A percentile compares a stretch with the other conserved stretches of the same genome.
Evolutionary conservation across 2,329 filamentous ascomycete genomes (phyloP).

Genomic region (Cercospora sp.): DNA sequence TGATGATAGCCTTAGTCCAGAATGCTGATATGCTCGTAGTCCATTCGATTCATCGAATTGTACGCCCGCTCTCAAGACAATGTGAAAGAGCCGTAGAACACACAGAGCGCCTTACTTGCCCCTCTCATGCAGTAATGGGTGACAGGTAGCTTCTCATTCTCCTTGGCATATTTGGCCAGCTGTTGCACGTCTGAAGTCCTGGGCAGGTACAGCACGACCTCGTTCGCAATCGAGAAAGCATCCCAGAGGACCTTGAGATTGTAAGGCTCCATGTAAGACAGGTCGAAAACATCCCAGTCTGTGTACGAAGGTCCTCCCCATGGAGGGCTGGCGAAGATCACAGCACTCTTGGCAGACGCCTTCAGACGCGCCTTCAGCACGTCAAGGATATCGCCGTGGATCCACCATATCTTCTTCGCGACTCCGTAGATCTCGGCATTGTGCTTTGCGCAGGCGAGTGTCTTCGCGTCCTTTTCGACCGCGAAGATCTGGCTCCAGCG

Average conservation of each 20-base stretch:
- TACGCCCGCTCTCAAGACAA: constrained; percentile 8
- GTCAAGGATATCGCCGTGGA: constrained; percentile 83
- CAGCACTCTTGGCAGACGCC: constrained; percentile 51
- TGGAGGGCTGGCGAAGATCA: constrained; percentile 71
- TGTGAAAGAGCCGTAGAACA: constrained; percentile 58
- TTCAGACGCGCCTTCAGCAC: constrained; percentile 58
- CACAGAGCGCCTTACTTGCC: constrained; percentile 74
- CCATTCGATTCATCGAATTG: not conserved
- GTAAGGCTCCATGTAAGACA: constrained; percentile 87
- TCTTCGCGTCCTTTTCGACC: constrained; percentile 78
- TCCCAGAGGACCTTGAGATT: constrained; percentile 63
- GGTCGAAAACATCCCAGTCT: constrained; percentile 71
- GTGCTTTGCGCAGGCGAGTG: constrained; percentile 85
- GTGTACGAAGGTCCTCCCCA: constrained; percentile 71
- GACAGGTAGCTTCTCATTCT: constrained; percentile 63
- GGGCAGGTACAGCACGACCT: constrained; percentile 77
- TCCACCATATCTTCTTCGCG: constrained; percentile 74
- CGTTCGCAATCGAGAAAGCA: constrained; percentile 57
- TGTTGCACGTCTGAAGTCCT: constrained; percentile 81
- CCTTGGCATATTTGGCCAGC: constrained; percentile 55
- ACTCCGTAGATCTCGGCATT: constrained; percentile 88
- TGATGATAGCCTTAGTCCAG: not conserved
- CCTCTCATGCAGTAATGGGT: constrained; percentile 91
- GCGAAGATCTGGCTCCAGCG: constrained; percentile 83
- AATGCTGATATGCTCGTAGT: not conserved